A percentile compares a stretch with the other conserved stretches of the same genome.
phyloP scores from a whole-genome alignment of 352 stramenopile species.

The Phytophthora fragariae region DNA sequence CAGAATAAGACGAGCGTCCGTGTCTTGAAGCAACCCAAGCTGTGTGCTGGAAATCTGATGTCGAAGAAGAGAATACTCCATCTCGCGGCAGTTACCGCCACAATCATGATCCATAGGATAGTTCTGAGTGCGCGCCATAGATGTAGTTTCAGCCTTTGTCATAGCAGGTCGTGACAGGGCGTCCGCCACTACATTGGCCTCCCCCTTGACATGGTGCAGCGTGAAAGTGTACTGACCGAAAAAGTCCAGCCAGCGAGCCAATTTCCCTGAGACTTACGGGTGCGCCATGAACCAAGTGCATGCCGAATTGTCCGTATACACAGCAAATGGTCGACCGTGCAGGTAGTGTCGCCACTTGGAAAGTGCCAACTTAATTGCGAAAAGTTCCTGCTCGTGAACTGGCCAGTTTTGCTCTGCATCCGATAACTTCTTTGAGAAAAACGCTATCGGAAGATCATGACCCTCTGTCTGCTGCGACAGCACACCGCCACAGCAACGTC shows the following conservation, averaged over 20 bases:
- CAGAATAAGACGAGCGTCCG: no score
- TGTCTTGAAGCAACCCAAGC: no score
- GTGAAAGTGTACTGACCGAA: neutral
- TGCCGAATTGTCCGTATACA: conserved; percentile 11
- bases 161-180: neutral
- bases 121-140: no score
- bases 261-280: conserved; percentile 4
- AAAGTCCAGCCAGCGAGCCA: neutral
- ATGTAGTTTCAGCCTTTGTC: neutral
- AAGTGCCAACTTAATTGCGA: conserved; percentile 26
- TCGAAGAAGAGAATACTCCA: no score
- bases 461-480: conserved; percentile 2
- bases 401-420: conserved; percentile 20
- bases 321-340: conserved; percentile 14
- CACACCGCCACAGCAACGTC: conserved; percentile 16
- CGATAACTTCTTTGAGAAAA: conserved; percentile 16
- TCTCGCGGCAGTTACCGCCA: no score
- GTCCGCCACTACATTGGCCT: neutral
- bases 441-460: conserved; percentile 40
- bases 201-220: neutral
- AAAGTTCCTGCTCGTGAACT: conserved; percentile 24
- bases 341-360: conserved; percentile 27
- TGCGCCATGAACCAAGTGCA: conserved; percentile 13
- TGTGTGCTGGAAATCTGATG: no score
- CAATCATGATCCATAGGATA: no score